Base-by-base conservation (phyloP, 768 basidiomycete species). In the Clavulina sp. region DNA sequence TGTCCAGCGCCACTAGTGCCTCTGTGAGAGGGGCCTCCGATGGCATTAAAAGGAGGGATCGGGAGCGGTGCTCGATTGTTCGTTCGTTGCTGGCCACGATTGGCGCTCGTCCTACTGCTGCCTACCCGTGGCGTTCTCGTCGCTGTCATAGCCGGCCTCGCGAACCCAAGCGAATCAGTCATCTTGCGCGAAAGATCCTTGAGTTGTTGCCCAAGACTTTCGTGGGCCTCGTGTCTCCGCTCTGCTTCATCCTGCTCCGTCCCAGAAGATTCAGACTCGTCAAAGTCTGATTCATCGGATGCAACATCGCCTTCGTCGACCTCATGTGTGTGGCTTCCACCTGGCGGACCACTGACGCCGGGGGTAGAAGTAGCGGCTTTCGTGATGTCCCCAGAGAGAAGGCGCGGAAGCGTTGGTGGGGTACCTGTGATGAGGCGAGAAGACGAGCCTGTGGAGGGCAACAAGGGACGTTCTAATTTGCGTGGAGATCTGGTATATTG, bases 151-250 rank as follows among this genome's bases (percentile, higher is more conserved):
- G n/a, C n/a, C n/a, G n/a, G n/a, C n/a, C n/a, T n/a, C n/a, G 52
- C 78, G 19, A 89, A 70, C 1, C 85, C 85, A 21, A 88, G 61
- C 21, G 73, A 68, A 44, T 86, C 84, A 54, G 71, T 77, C 68
- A 88, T 80, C 71, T 80, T 76, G 49, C 62, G 70, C 60, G 84
- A 75, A 19, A 88, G 67, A 30, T 81, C 75, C 44, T 72, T 70
- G 7, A 88, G 69, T 60, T 84, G 86, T 54, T 71, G 72, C 48
- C 77, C 74, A 38, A 86, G 61, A 0, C 74, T 68, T 49, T 81
- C 77, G 56, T 79, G 77, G 54, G 82, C 77, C 60, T 86, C 83
- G 28, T 71, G 70, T 52, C 65, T 70, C 48, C 78, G 68, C 48
- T 83, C 80, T 3, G 73, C 74, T 58, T 86, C 82, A 56, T 85